Evolutionary conservation across 2,329 filamentous ascomycete genomes (phyloP).

Genomic region (Talaromyces pinophilus): DNA sequence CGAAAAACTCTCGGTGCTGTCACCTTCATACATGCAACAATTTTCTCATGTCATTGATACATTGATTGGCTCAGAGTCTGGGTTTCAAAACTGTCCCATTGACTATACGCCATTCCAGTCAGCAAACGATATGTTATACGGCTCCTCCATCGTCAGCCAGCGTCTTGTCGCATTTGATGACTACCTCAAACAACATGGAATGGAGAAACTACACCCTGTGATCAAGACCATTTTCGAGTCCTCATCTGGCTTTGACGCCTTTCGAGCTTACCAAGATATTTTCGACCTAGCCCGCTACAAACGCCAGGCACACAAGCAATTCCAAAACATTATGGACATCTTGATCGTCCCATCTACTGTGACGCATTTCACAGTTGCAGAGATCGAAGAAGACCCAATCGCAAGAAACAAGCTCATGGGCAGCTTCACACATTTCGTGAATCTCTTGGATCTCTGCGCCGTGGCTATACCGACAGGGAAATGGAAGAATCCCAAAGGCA

Average conservation of each 20-base stretch:
- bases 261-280: constrained; percentile 51
- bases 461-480: constrained; percentile 43
- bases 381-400: constrained; percentile 56
- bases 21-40: background rate
- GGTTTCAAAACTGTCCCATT: background rate
- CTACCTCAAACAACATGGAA: background rate
- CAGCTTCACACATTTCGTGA: constrained; percentile 62
- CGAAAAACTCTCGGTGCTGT: constrained; percentile 26
- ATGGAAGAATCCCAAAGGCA: constrained; percentile 33
- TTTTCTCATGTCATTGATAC: background rate
- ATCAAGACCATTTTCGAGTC: background rate
- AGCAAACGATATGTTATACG: background rate
- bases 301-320: constrained; percentile 32
- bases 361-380: constrained; percentile 53
- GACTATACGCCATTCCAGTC: background rate
- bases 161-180: background rate
- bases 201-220: background rate
- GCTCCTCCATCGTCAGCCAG: background rate
- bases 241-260: constrained; percentile 28
- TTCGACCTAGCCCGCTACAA: constrained; percentile 38
- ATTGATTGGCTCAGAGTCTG: background rate
- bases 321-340: constrained; percentile 40
- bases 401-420: constrained; percentile 57
- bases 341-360: constrained; percentile 59
- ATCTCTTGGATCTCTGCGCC: constrained; percentile 56